Conservation (phyloP, 352 stramenopile species). For the Globisporangium megalacanthum region DNA sequence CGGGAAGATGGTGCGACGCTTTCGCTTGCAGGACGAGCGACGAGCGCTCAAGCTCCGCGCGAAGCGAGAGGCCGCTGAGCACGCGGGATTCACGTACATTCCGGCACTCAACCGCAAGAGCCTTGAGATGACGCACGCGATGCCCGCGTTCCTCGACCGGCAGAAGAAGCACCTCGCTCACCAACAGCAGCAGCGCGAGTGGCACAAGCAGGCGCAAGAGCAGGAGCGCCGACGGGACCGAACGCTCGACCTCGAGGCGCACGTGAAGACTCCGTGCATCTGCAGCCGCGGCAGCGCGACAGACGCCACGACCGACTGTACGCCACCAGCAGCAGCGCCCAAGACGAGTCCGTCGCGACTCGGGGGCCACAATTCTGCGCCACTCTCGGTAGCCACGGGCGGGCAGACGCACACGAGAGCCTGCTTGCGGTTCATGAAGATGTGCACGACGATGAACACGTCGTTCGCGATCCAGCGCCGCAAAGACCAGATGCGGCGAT, state of each 20-base stretch:
- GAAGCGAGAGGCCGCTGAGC: constrained; percentile 29
- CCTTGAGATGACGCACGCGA: constrained; percentile 25
- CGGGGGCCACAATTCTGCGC: neutral
- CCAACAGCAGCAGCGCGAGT: constrained; percentile 23
- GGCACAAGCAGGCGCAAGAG: constrained; percentile 19
- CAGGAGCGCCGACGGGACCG: constrained; percentile 17
- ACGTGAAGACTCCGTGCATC: constrained; percentile 38
- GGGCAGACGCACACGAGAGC: constrained; percentile 25
- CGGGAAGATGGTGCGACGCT: constrained; percentile 28
- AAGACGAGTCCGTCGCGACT: constrained; percentile 6
- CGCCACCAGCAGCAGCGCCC: neutral
- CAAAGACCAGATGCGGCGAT: constrained; percentile 41
- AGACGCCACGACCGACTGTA: neutral
- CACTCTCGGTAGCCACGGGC: neutral
- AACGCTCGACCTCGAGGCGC: constrained; percentile 25
- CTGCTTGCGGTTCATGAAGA: constrained; percentile 47
- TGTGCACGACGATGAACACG: constrained; percentile 44
- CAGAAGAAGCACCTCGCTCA: constrained; percentile 20
- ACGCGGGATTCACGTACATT: constrained; percentile 22
- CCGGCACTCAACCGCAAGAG: constrained; percentile 35
- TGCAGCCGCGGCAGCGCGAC: constrained; percentile 27
- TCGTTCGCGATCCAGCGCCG: constrained; percentile 38
- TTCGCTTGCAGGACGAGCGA: constrained; percentile 34
- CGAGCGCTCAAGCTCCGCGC: constrained; percentile 20
- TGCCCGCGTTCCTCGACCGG: constrained; percentile 37